Conservation (phyloP, 75 land plant species). For the Gnetum montanum region DNA sequence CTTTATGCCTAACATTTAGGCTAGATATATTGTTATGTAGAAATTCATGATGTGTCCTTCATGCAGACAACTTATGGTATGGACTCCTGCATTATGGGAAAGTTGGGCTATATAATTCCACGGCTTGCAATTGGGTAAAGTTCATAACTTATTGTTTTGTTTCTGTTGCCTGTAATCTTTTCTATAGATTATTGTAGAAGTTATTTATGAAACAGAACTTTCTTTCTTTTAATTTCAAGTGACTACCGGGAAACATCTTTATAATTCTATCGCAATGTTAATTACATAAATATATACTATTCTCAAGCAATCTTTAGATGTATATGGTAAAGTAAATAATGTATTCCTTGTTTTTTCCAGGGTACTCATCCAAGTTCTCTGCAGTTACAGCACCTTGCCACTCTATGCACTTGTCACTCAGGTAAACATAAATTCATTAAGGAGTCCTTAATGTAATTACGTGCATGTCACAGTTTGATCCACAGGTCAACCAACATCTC, state of each 20-base stretch:
- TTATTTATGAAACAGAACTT: too few species aligned
- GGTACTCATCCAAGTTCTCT: slow-evolving; percentile 42
- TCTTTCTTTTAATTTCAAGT: too few species aligned
- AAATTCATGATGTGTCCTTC: not conserved
- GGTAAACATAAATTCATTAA: slow-evolving; percentile 17
- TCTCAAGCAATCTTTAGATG: not conserved
- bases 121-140: slow-evolving; percentile 64
- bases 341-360: slow-evolving; percentile 28
- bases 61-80: slow-evolving; percentile 53
- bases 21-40: too few species aligned
- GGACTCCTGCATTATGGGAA: slow-evolving; percentile 63
- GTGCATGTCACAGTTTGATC: not conserved
- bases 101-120: slow-evolving; percentile 24
- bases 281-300: too few species aligned
- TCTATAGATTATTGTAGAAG: too few species aligned
- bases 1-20: too few species aligned
- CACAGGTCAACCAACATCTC: too few species aligned
- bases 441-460: not conserved
- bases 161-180: not conserved
- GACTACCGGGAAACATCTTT: too few species aligned
- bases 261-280: too few species aligned
- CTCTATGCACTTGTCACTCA: slow-evolving; percentile 62
- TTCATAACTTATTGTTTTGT: not conserved
- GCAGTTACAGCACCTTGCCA: slow-evolving; percentile 74
- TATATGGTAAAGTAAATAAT: not conserved